Evolutionary conservation across 768 basidiomycete genomes (phyloP), one percentile per base, ranked within the genome.

Genomic region (Pulveroboletus sp.): DNA sequence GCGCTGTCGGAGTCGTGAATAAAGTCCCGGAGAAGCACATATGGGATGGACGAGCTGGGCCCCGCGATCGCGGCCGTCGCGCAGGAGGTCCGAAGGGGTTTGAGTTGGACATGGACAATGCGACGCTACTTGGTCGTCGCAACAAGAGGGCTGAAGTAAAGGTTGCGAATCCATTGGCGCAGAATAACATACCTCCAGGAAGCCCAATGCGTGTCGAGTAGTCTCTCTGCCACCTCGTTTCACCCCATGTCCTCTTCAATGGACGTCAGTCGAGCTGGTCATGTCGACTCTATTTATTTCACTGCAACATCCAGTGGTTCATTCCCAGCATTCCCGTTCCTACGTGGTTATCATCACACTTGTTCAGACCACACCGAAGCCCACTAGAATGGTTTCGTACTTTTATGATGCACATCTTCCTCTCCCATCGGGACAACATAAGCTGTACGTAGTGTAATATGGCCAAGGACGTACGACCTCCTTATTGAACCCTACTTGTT

Each of bases 31-130:
- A 67, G 41, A 58, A 51, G 36, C 55, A 46, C 26, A 9, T 69
- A 35, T 79, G 79, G 61, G 86, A 83, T 33, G 85, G 85, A 1
- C 76, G 85, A 32, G 86, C 85, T 0, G 86, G 86, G n/a, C 73
- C 74, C 50, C 69, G 86, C n/a, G 86, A 87, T 67, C 73, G 65
- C 6, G 80, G 78, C 32, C 64, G 67, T 43, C 61, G 71, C 26
- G 27, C 54, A 26, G 54, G 62, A 43, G 59, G 61, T 24, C 42
- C 49, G 33, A 64, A 52, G 31, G 73, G 64, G 8, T 99, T 99
- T 61, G 90, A 97, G 64, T 77, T 99, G 49, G 87, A 93, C 63
- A 70, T 99, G 46, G 81, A 88, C 58, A 83, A 78, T 50, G 91
- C 96, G 21, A 97, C 95, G 4, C 69, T 98, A 1, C 75, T 97